Base-by-base conservation (phyloP, 2,329 filamentous ascomycete species). In the Parastagonospora nodorum region DNA sequence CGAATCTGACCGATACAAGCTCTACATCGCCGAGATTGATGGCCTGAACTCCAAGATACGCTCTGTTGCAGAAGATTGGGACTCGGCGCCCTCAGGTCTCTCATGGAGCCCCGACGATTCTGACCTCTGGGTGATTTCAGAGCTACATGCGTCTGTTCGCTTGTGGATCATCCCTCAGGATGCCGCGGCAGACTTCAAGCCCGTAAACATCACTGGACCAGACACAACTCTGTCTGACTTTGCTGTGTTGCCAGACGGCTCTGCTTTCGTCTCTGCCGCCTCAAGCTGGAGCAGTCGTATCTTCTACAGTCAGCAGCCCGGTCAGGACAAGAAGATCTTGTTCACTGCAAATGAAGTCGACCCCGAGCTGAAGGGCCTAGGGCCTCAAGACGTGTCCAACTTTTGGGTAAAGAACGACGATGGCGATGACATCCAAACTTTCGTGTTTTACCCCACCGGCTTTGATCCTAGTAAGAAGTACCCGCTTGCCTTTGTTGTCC, bases 401-500 rank as follows among this genome's bases (percentile, higher is more conserved):
- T 84, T 92, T 54, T 91, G 87, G 83, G 89, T 84, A 58, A 75
- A 80, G 31, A 88, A 88, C 31, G 83, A 83, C 4, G 84, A 83
- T 39, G 77, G 74, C 41, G 73, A 77, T 39, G 45, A 58, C 42
- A 83, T 89, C 15, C 88, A 91, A 60, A 85, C 87, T 0, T 83
- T 88, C 61, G 82, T 88, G 9, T 78, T 89, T 67, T 84, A 82
- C 49, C 88, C 81, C 57, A 71, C 75, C 8, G 67, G 82, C 63
- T 95, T 93, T 67, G 82, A 90, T 67, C 73, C 82, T 5, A 78
- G 74, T 19, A 88, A 90, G 73, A 90, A 85, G 60, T 95, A 93
- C 65, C 91, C 90, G 0, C 77, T 95, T 3, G 84, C 87, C 2
- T 87, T 92, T 67, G 77, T 92, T 44, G 88, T 95, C 53, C 91